Base-by-base conservation (phyloP, 768 basidiomycete species). In the Cyathus striatus region DNA sequence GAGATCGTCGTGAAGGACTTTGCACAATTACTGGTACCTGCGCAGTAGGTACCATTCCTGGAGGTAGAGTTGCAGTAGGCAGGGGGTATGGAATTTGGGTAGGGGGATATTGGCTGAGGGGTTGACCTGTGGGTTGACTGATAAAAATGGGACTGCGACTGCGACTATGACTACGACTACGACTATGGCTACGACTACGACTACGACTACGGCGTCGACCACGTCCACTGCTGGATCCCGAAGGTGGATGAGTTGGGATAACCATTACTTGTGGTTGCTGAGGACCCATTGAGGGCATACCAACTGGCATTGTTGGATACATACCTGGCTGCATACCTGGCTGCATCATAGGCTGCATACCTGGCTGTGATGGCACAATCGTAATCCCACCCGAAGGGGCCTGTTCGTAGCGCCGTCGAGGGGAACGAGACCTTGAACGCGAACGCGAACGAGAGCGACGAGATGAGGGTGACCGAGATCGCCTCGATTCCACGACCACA, bases 391-490 rank as follows among this genome's bases (percentile, higher is more conserved):
- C n/a, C n/a, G n/a, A n/a, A 40, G 42, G 22, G n/a, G 42, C 20
- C 33, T 32, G 24, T 14, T 30, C 26, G 34, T 35, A 37, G 33
- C 48, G 36, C n/a, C 30, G 47, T 23, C 44, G 26, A 26, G 21
- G 42, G 38, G 42, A 44, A 34, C 46, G 45, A n/a, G 44, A 48
- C 12, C 44, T 50, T 40, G 56, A 58, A 30, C 54, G 52, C 22
- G 49, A 51, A 2, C 47, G 55, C 24, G 45, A 43, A 14, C 44
- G 41, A 36, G 32, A 23, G 25, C 45, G 43, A 27, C 34, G 25
- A 7, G 32, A 43, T 43, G 12, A 16, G 30, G 30, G 16, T 2
- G 30, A 32, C 30, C 30, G 30, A 32, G 12, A 32, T 32, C 30
- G 2, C 12, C 30, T 12, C 12, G 30, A 32, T 32, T 16, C 30